Evolutionary conservation across 2,329 filamentous ascomycete genomes (phyloP).

Genomic region (Ceratocystis cacaofunesta): DNA sequence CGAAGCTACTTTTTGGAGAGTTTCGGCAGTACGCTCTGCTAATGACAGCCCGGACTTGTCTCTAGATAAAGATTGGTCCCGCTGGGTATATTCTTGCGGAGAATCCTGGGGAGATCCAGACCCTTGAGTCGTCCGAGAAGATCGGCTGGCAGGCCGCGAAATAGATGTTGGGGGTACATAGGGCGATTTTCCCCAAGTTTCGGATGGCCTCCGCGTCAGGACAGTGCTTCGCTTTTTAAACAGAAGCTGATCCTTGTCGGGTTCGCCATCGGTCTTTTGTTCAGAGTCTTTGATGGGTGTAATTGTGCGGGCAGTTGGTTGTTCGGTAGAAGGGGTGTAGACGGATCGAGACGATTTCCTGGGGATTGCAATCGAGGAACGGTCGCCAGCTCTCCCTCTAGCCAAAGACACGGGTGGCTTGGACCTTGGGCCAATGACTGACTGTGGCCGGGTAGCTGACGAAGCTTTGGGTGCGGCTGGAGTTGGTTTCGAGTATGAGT

Average conservation of each 20-base stretch:
- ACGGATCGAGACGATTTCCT: slow-evolving; percentile 3
- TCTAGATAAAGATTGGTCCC: slow-evolving; percentile 12
- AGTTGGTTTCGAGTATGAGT: not conserved
- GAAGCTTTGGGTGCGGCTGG: not conserved
- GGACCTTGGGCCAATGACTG: slow-evolving; percentile 3
- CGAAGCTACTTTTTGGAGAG: slow-evolving; percentile 59
- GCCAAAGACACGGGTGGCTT: slow-evolving; percentile 11
- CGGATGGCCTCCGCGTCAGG: slow-evolving; percentile 24
- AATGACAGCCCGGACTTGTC: slow-evolving; percentile 41
- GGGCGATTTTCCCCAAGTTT: slow-evolving; percentile 17
- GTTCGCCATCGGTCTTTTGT: not conserved
- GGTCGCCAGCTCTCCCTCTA: slow-evolving; percentile 10
- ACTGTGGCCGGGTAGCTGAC: slow-evolving; percentile 5
- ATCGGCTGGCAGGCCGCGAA: slow-evolving; percentile 5
- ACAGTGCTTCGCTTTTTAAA: slow-evolving; percentile 18
- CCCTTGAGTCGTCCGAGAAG: slow-evolving; percentile 10
- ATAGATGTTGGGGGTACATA: slow-evolving; percentile 12
- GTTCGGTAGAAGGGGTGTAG: slow-evolving; percentile 3
- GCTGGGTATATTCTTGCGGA: not conserved
- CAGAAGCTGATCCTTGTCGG: not conserved
- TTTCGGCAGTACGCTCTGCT: slow-evolving; percentile 75
- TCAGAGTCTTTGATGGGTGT: slow-evolving; percentile 7
- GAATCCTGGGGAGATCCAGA: slow-evolving; percentile 14
- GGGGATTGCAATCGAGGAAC: not conserved
- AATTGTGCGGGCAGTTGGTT: not conserved